These are phyloP conservation scores for Hypoxylon rubiginosum DNA, from an alignment of 2,329 filamentous ascomycete species.

Conservation along the genomic window DNA sequence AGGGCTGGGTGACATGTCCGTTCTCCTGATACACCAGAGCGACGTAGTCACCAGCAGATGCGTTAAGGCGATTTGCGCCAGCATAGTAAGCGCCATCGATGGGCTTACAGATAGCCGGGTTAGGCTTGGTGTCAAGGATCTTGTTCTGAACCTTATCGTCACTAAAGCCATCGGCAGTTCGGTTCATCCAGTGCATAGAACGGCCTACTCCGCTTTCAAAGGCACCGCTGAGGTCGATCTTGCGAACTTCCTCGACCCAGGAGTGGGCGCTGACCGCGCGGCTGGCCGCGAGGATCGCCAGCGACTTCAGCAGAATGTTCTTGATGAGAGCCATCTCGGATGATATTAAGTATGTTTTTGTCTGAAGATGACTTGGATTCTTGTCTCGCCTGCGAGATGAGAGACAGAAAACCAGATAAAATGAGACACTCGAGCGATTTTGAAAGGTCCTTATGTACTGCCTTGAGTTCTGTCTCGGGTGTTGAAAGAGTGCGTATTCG, in stretches of 20 bases:
- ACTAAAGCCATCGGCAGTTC: conserved; percentile 64
- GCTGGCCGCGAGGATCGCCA: conserved; percentile 51
- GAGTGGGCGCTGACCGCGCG: conserved; percentile 70
- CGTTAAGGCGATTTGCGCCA: conserved; percentile 71
- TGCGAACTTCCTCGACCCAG: conserved; percentile 84
- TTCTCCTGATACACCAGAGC: conserved; percentile 81
- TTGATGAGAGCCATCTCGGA: conserved; percentile 42
- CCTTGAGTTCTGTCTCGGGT: conserved; percentile 9
- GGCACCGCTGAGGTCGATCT: conserved; percentile 79
- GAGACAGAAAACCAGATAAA: conserved; percentile 16
- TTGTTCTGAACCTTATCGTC: conserved; percentile 73
- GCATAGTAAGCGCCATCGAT: conserved; percentile 69
- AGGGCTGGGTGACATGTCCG: conserved; percentile 76
- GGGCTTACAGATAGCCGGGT: conserved; percentile 68
- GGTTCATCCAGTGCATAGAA: conserved; percentile 76
- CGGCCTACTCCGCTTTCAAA: conserved; percentile 80
- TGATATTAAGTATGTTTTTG: conserved; percentile 8
- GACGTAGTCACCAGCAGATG: conserved; percentile 71
- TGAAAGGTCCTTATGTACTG: conserved; percentile 9
- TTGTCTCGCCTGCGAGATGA: conserved; percentile 47
- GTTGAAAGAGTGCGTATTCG: conserved; percentile 1
- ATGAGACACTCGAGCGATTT: conserved; percentile 2
- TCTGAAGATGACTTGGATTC: conserved; percentile 33
- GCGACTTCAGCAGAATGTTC: conserved; percentile 28
- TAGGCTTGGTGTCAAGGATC: conserved; percentile 64